phyloP scores from a whole-genome alignment of 306 rosid genomes.

The Alnus rubra region DNA sequence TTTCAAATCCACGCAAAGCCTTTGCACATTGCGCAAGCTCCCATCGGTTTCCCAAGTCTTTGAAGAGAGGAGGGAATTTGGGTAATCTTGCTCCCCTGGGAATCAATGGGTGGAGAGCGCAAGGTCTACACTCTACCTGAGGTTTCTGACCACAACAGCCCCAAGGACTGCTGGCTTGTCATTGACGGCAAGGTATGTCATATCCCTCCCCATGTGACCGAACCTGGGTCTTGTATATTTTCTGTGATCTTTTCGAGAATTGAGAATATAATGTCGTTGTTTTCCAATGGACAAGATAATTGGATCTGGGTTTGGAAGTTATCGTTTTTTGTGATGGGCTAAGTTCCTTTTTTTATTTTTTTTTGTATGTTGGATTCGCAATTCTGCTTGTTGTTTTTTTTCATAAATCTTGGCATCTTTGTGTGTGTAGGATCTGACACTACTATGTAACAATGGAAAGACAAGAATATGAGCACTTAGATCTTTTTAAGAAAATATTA shows the following conservation, averaged over 20 bases:
- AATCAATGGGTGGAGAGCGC: slow-evolving; percentile 55
- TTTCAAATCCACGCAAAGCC: slow-evolving; percentile 29
- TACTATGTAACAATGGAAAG: not conserved
- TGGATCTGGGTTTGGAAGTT: slow-evolving; percentile 5
- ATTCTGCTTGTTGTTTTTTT: not conserved
- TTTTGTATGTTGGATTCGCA: not conserved
- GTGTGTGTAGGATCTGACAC: not conserved
- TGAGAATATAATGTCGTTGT: not conserved
- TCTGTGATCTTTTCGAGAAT: not conserved
- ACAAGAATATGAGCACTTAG: not conserved
- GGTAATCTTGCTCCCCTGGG: not conserved
- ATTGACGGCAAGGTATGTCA: slow-evolving; percentile 68
- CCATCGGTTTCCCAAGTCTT: not conserved
- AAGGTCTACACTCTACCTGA: slow-evolving; percentile 65
- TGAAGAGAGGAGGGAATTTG: not conserved
- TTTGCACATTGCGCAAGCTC: not conserved
- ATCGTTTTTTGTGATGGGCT: not conserved
- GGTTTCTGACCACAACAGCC: slow-evolving; percentile 52
- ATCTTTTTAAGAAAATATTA: not conserved
- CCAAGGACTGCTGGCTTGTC: slow-evolving; percentile 82
- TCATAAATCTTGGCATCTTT: not conserved
- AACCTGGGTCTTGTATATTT: not conserved
- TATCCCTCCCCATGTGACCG: not conserved
- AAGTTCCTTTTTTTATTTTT: not conserved
- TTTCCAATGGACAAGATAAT: not conserved